Conservation (phyloP, 257 asterid genomes). For the Petunia axillaris region DNA sequence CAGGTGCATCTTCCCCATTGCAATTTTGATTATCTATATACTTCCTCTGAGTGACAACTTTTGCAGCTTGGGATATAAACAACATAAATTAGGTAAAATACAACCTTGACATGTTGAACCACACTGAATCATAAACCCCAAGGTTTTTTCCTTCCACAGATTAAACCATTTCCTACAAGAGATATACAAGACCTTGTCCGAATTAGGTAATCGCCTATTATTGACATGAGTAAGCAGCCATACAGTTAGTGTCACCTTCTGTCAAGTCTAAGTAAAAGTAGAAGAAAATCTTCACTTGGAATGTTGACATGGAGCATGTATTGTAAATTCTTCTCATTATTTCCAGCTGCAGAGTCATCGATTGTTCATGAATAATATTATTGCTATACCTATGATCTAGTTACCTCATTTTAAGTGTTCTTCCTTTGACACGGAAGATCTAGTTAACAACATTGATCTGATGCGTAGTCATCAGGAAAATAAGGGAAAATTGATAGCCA, state of each 20-base stretch:
- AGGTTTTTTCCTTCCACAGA: not conserved
- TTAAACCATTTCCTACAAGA: slow-evolving; percentile 2
- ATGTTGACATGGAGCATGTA: not conserved
- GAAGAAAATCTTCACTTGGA: not conserved
- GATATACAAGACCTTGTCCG: too few species aligned
- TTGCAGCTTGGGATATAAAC: not conserved
- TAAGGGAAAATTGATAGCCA: not conserved
- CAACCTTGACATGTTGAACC: not conserved
- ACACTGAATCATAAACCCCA: not conserved
- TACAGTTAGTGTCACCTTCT: not conserved
- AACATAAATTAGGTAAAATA: not conserved
- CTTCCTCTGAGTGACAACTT: slow-evolving; percentile 1
- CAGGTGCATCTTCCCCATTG: not conserved
- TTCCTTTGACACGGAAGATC: not conserved
- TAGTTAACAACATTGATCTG: not conserved
- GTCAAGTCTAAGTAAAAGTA: not conserved
- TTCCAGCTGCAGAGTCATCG: not conserved
- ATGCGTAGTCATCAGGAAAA: not conserved
- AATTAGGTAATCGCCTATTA: not conserved
- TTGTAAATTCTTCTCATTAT: not conserved
- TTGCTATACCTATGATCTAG: not conserved
- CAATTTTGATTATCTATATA: not conserved
- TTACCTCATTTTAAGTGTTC: not conserved
- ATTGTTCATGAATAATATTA: not conserved
- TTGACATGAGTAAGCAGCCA: slow-evolving; percentile 7